A percentile compares a stretch with the other conserved stretches of the same genome.
Evolutionary conservation across 495 filamentous ascomycete genomes (phyloP).

Genomic region (Oidiodendron maius): DNA sequence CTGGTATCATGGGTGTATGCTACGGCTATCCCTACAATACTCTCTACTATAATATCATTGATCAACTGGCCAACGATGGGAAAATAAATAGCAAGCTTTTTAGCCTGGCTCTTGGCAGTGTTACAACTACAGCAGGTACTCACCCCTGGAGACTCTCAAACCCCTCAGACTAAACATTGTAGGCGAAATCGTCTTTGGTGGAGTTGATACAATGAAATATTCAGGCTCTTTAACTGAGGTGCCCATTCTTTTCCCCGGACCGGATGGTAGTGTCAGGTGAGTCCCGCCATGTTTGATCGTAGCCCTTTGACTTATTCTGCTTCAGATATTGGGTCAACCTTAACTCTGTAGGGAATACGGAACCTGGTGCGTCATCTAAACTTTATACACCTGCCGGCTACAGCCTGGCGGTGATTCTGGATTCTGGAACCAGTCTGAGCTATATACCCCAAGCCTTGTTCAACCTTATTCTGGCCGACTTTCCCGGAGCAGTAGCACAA

Average conservation of each 20-base stretch:
- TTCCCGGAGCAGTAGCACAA: slow-evolving; percentile 45
- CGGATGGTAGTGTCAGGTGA: slow-evolving; percentile 7
- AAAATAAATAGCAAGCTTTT: slow-evolving; percentile 68
- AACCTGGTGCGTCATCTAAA: slow-evolving; percentile 31
- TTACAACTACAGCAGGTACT: slow-evolving; percentile 21
- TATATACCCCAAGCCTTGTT: slow-evolving; percentile 58
- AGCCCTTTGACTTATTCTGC: not conserved
- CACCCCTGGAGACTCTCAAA: slow-evolving; percentile 11
- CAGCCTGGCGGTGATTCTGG: slow-evolving; percentile 48
- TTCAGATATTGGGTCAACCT: slow-evolving; percentile 27
- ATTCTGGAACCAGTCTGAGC: slow-evolving; percentile 63
- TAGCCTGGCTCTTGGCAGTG: slow-evolving; percentile 56
- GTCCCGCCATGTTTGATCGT: slow-evolving; percentile 13
- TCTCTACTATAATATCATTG: slow-evolving; percentile 63
- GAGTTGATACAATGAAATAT: slow-evolving; percentile 72
- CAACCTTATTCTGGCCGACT: slow-evolving; percentile 43
- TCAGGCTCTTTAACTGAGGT: slow-evolving; percentile 44
- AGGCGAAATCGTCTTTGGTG: slow-evolving; percentile 75
- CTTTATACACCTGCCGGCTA: slow-evolving; percentile 40
- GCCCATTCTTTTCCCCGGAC: slow-evolving; percentile 18
- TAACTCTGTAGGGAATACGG: slow-evolving; percentile 44
- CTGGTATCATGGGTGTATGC: slow-evolving; percentile 75
- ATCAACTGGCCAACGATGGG: slow-evolving; percentile 52
- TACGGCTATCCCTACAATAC: slow-evolving; percentile 34
- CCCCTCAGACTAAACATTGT: slow-evolving; percentile 33